Percentiles rank a stretch among this genome's conserved stretches.
phyloP scores from a whole-genome alignment of 306 rosid genomes.

The Rosa chinensis region DNA sequence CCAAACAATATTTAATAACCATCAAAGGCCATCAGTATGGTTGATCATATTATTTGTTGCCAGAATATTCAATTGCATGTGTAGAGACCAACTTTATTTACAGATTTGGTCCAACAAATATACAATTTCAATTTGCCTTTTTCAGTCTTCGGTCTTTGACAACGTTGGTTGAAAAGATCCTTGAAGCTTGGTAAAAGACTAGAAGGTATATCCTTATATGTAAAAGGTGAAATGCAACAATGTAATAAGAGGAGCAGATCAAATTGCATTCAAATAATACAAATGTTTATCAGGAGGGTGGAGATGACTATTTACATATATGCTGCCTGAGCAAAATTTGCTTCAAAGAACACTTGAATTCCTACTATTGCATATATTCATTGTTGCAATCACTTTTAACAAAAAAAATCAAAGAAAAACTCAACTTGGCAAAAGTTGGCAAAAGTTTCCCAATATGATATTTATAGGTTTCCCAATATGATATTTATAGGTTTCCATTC shows the following conservation, averaged over 20 bases:
- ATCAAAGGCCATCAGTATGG: neutral
- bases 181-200: too few species aligned
- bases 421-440: conserved; percentile 20
- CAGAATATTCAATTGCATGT: neutral
- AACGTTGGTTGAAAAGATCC: neutral
- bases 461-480: conserved; percentile 43
- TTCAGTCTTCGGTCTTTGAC: neutral
- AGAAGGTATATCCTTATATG: neutral
- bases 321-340: conserved; percentile 31
- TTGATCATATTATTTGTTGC: neutral
- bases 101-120: neutral
- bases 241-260: neutral
- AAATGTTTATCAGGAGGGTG: neutral
- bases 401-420: conserved; percentile 10
- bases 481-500: conserved; percentile 56
- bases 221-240: neutral
- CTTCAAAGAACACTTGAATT: conserved; percentile 23
- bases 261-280: conserved; percentile 6
- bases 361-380: conserved; percentile 35
- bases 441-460: conserved; percentile 35
- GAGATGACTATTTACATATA: conserved; percentile 31
- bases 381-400: conserved; percentile 45
- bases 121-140: neutral
- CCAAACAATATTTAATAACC: neutral
- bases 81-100: neutral